phyloP scores from a whole-genome alignment of 78 protist genomes.

The Speleostelium caveatum region DNA sequence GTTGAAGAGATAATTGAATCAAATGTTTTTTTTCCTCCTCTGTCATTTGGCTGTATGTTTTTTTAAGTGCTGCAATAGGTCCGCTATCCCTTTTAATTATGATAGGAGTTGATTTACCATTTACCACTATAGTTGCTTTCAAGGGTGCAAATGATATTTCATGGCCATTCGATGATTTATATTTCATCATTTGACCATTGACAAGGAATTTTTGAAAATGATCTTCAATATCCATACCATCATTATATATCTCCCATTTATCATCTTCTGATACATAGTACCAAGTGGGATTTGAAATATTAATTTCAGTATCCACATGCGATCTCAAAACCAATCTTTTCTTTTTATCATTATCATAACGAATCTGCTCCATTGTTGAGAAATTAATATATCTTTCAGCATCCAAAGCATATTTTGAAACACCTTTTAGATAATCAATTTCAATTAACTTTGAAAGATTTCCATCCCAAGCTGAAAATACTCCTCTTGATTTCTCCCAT shows the following conservation, averaged over 20 bases:
- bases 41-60: conserved; percentile 49
- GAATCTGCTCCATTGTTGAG: conserved; percentile 43
- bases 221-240: conserved; percentile 17
- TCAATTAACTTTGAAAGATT: conserved; percentile 33
- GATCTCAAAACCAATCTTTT: conserved; percentile 35
- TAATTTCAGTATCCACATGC: neutral
- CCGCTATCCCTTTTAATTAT: conserved; percentile 44
- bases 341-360: conserved; percentile 55
- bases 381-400: conserved; percentile 57
- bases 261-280: neutral
- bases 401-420: conserved; percentile 17
- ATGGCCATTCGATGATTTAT: conserved; percentile 15
- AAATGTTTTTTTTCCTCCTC: conserved; percentile 54
- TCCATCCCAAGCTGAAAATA: conserved; percentile 3
- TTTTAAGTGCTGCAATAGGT: conserved; percentile 17
- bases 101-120: neutral
- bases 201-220: conserved; percentile 7
- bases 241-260: conserved; percentile 4
- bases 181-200: neutral
- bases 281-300: conserved; percentile 39
- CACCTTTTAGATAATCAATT: conserved; percentile 20
- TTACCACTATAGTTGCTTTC: neutral
- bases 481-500: conserved; percentile 67
- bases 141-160: conserved; percentile 5
- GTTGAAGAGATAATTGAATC: neutral